Percentiles rank a stretch among this genome's conserved stretches.
Evolutionary conservation across 2,329 filamentous ascomycete species (phyloP).

Genomic region (Parafenestella ontariensis): DNA sequence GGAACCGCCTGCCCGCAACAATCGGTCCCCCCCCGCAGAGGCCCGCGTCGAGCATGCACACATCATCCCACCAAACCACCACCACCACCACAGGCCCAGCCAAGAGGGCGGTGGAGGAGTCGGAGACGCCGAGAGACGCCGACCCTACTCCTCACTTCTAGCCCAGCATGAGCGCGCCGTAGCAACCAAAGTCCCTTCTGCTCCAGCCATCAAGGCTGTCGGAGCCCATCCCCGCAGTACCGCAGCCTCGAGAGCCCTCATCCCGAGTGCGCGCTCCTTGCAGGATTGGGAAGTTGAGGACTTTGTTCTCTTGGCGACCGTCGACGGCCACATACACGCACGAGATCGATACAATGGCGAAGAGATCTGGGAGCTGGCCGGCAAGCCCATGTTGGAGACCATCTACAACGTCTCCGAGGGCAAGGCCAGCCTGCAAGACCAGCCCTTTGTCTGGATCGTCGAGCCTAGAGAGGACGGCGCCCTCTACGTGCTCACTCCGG

Average conservation of each 20-base stretch:
- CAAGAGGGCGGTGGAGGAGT: slow-evolving; percentile 22
- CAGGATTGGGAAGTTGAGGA: slow-evolving; percentile 99
- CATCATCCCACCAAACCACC: slow-evolving; percentile 23
- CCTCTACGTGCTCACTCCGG: slow-evolving; percentile 85
- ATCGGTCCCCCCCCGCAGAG: slow-evolving; percentile 37
- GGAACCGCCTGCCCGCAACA: slow-evolving; percentile 29
- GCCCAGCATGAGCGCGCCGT: slow-evolving; percentile 85
- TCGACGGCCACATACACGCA: slow-evolving; percentile 95
- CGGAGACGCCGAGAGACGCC: slow-evolving; percentile 29
- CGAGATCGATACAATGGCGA: slow-evolving; percentile 86
- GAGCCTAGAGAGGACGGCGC: slow-evolving; percentile 88
- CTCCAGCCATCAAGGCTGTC: slow-evolving; percentile 90
- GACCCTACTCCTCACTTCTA: slow-evolving; percentile 35
- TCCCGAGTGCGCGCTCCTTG: slow-evolving; percentile 88
- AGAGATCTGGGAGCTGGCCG: slow-evolving; percentile 84
- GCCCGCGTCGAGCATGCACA: slow-evolving; percentile 28
- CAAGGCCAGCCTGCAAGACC: slow-evolving; percentile 59
- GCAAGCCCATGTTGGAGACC: slow-evolving; percentile 89
- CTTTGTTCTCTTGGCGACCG: slow-evolving; percentile 99
- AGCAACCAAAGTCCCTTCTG: slow-evolving; percentile 76
- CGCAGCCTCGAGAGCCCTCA: slow-evolving; percentile 55
- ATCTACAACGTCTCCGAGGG: slow-evolving; percentile 68
- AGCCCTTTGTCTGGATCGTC: slow-evolving; percentile 93
- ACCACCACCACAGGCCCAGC: slow-evolving; percentile 10
- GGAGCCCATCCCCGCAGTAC: slow-evolving; percentile 83